These are phyloP conservation scores for Mariannaea elegans DNA, from an alignment of 2,329 filamentous ascomycete genomes.

Conservation along the genomic window DNA sequence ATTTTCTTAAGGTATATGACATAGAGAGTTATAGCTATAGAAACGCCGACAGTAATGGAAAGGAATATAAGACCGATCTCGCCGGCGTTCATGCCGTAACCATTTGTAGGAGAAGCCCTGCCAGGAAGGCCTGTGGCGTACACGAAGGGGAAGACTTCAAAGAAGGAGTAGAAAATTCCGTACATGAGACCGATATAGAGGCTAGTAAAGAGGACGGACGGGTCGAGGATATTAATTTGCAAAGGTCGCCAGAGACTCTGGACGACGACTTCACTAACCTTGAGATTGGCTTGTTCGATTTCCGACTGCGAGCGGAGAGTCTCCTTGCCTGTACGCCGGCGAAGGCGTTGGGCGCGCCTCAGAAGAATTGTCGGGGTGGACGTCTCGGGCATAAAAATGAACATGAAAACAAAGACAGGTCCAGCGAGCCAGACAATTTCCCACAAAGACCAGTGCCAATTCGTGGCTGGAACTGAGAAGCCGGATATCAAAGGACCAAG, in stretches of 20 bases:
- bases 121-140: too few species aligned
- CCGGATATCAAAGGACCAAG: constrained; percentile 20
- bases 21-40: too few species aligned
- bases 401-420: not conserved
- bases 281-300: too few species aligned
- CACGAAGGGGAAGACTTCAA: constrained; percentile 58
- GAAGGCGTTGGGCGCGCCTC: too few species aligned
- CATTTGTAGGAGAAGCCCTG: too few species aligned
- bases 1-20: too few species aligned
- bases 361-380: too few species aligned
- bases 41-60: constrained; percentile 17
- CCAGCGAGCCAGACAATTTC: not conserved
- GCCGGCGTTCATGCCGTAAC: constrained; percentile 56
- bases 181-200: not conserved
- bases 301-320: too few species aligned
- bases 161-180: constrained; percentile 38
- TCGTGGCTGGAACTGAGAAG: constrained; percentile 17
- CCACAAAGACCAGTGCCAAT: constrained; percentile 4
- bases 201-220: not conserved
- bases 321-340: too few species aligned
- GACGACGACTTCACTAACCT: too few species aligned
- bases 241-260: not conserved
- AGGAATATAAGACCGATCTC: constrained; percentile 53
- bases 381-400: too few species aligned
- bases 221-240: not conserved